phyloP scores from a whole-genome alignment of 2,329 filamentous ascomycete species.

The Verticillium longisporum region DNA sequence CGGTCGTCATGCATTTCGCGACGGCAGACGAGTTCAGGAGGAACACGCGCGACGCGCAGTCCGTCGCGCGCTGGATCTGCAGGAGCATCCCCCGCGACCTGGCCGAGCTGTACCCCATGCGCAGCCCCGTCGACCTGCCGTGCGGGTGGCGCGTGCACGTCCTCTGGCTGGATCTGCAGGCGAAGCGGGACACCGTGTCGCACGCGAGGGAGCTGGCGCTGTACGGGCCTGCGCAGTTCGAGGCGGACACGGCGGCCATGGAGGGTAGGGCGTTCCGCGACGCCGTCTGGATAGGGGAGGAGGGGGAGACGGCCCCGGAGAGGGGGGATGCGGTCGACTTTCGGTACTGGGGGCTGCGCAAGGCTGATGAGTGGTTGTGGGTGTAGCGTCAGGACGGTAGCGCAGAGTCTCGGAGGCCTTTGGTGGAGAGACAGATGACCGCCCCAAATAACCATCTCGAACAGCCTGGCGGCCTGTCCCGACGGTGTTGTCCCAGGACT shows the following conservation, averaged over 20 bases:
- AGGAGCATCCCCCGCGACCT: background rate
- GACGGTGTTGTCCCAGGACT: too few relatives aligned
- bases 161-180: background rate
- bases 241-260: background rate
- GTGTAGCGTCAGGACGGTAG: background rate
- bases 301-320: constrained; percentile 8
- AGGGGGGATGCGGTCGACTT: constrained; percentile 2
- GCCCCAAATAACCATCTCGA: too few relatives aligned
- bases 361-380: background rate
- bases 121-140: background rate
- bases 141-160: background rate
- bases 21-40: background rate
- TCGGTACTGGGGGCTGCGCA: constrained; percentile 2
- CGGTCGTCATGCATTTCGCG: background rate
- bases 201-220: background rate
- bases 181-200: background rate
- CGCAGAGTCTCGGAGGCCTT: background rate
- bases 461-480: too few relatives aligned
- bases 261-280: constrained; percentile 2
- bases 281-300: constrained; percentile 10
- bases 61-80: background rate
- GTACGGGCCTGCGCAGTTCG: constrained; percentile 2
- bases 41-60: background rate
- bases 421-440: too few relatives aligned
- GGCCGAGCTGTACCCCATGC: background rate